Conservation (phyloP, 2,329 filamentous ascomycete species). For the Fusarium tupiense region DNA sequence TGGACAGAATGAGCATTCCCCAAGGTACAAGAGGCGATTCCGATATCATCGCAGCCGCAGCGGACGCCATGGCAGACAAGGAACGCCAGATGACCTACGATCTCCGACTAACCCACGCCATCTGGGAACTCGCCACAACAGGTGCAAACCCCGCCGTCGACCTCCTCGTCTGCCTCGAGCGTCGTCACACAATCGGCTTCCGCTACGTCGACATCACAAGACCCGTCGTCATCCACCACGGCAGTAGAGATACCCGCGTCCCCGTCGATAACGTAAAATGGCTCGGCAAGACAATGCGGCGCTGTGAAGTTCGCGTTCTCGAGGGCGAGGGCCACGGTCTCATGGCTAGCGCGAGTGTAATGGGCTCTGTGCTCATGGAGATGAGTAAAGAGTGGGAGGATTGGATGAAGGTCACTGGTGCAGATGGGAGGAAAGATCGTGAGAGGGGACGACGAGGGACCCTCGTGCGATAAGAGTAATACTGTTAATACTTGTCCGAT, state of each 20-base stretch:
- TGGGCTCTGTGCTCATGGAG: conserved; percentile 94
- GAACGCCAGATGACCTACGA: conserved; percentile 83
- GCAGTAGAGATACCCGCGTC: conserved; percentile 87
- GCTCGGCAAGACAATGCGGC: conserved; percentile 92
- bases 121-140: conserved; percentile 92
- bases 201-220: conserved; percentile 95
- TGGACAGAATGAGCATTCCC: conserved; percentile 57
- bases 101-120: conserved; percentile 85
- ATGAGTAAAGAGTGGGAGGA: conserved; percentile 95
- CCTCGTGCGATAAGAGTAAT: conserved; percentile 24
- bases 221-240: conserved; percentile 92
- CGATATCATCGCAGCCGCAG: conserved; percentile 59
- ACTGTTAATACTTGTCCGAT: background rate
- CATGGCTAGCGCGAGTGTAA: conserved; percentile 93
- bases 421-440: conserved; percentile 48
- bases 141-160: conserved; percentile 95
- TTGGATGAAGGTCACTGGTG: conserved; percentile 73
- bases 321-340: conserved; percentile 93
- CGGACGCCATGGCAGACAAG: conserved; percentile 71
- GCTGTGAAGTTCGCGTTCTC: conserved; percentile 90
- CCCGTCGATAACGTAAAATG: conserved; percentile 95
- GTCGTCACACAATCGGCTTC: conserved; percentile 91
- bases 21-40: conserved; percentile 40
- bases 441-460: conserved; percentile 46
- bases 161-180: conserved; percentile 89